Percentiles rank a stretch among this genome's conserved stretches.
phyloP scores from a whole-genome alignment of 2,329 filamentous ascomycete genomes.

The Calonectria naviculata region DNA sequence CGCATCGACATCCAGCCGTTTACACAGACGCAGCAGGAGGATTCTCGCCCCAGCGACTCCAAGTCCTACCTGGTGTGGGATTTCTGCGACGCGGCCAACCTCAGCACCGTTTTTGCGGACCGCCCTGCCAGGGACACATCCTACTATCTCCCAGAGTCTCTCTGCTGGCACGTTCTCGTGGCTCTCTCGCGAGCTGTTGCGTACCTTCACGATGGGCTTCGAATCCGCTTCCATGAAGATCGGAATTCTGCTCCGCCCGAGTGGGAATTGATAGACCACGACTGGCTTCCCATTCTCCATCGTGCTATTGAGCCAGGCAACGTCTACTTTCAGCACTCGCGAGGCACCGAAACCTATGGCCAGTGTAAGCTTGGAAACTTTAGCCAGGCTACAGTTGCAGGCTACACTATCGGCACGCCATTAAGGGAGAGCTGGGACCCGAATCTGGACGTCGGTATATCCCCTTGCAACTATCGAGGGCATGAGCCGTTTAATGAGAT shows the following conservation, averaged over 20 bases:
- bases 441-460: background rate
- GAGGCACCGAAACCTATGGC: conserved; percentile 62
- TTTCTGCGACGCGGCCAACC: conserved; percentile 62
- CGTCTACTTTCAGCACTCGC: conserved; percentile 62
- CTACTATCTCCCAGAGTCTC: conserved; percentile 59
- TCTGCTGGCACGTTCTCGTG: conserved; percentile 67
- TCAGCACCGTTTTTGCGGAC: conserved; percentile 54
- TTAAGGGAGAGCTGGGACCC: background rate
- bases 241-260: conserved; percentile 18
- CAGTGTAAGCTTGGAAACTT: conserved; percentile 65
- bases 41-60: conserved; percentile 27
- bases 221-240: conserved; percentile 26
- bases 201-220: conserved; percentile 63
- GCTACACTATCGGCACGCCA: conserved; percentile 37
- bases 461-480: conserved; percentile 29
- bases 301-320: conserved; percentile 58
- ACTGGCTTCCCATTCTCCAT: conserved; percentile 66
- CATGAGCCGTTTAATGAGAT: conserved; percentile 18
- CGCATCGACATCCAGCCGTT: conserved; percentile 42
- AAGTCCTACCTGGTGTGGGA: conserved; percentile 59
- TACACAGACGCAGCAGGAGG: conserved; percentile 22
- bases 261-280: conserved; percentile 44
- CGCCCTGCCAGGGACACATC: conserved; percentile 27
- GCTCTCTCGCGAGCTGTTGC: conserved; percentile 60
- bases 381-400: conserved; percentile 51